Evolutionary conservation across 352 stramenopile genomes (phyloP), one percentile per base, ranked within the genome.

Genomic region (Globisporangium paroecandrum): DNA sequence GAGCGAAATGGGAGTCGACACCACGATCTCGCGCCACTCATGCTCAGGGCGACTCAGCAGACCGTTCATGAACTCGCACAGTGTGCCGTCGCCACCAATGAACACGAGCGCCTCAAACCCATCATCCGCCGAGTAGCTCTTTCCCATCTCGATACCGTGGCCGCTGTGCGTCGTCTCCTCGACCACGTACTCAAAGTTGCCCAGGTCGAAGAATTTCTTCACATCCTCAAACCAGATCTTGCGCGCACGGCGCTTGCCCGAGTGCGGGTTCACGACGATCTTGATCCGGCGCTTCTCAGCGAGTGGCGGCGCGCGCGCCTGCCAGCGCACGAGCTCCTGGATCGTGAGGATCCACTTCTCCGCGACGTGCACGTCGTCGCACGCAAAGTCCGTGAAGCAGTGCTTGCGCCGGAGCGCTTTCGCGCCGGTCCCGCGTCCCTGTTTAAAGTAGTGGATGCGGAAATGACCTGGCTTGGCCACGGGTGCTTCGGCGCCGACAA

Each of bases 51-150:
- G 81, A 54, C 70, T 79, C 36, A 93, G 62, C 57, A 93, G 70
- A 6, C 85, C 85, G 68, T 93, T 93, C 85, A 93, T 93, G 62
- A 91, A 93, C 65, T 93, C 85, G 62, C 83, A 90, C 7, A 93
- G 68, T 20, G 85, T 93, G 58, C 85, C 85, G 43, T 93, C 85
- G 9, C 85, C 85, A 22, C 83, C 83, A 63, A 93, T 89, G 57
- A 93, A 93, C 46, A 93, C 77, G 53, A 93, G 76, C 58, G 85
- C 80, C 68, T 94, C 82, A 34, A 93, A 92, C 0, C 82, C 84
- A 70, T 94, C 86, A 1, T 91, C 83, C 8, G 84, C 65, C 56
- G 79, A 90, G 71, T 91, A 91, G 46, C 70, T 80, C 65, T 77
- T 81, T 5, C 86, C 86, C 86, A 94, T 94, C 56, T 92, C 83